These are phyloP conservation scores for Penicillium sclerotiorum DNA, from an alignment of 2,329 filamentous ascomycete species.

Conservation along the genomic window DNA sequence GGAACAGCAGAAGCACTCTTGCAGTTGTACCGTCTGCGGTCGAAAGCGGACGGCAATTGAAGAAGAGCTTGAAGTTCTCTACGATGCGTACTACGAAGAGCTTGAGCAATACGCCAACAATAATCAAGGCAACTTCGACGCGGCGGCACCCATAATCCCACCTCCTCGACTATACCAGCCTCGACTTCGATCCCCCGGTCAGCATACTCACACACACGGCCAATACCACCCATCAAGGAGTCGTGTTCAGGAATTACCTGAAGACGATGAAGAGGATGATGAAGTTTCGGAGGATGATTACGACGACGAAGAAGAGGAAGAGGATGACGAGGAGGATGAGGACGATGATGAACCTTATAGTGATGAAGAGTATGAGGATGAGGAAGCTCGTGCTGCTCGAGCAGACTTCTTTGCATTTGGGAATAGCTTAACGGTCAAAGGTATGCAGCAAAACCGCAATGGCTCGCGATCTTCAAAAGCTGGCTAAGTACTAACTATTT, in stretches of 20 bases:
- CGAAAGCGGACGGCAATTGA: slow-evolving; percentile 96
- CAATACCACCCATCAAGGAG: slow-evolving; percentile 71
- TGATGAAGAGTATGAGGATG: slow-evolving; percentile 65
- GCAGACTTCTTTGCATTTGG: slow-evolving; percentile 97
- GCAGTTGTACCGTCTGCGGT: slow-evolving; percentile 95
- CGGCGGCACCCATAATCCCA: slow-evolving; percentile 69
- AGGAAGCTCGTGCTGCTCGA: slow-evolving; percentile 62
- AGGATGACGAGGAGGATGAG: slow-evolving; percentile 61
- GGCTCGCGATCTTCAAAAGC: slow-evolving; percentile 18
- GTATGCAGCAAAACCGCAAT: slow-evolving; percentile 43
- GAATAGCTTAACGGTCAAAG: slow-evolving; percentile 93
- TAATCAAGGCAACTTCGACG: slow-evolving; percentile 63
- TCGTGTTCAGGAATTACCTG: slow-evolving; percentile 65
- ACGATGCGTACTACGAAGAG: slow-evolving; percentile 98
- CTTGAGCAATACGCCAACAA: slow-evolving; percentile 95
- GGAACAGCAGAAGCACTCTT: slow-evolving; percentile 98
- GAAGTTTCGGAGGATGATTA: slow-evolving; percentile 53
- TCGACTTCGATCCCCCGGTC: slow-evolving; percentile 57
- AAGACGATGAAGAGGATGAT: slow-evolving; percentile 59
- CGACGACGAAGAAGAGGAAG: slow-evolving; percentile 55
- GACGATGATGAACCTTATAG: slow-evolving; percentile 71
- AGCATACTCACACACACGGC: slow-evolving; percentile 57
- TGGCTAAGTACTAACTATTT: slow-evolving; percentile 47
- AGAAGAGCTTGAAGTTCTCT: slow-evolving; percentile 94
- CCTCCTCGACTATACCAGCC: slow-evolving; percentile 65